phyloP scores from a whole-genome alignment of 176 grass and related monocot genomes.

The Carex pumila region DNA sequence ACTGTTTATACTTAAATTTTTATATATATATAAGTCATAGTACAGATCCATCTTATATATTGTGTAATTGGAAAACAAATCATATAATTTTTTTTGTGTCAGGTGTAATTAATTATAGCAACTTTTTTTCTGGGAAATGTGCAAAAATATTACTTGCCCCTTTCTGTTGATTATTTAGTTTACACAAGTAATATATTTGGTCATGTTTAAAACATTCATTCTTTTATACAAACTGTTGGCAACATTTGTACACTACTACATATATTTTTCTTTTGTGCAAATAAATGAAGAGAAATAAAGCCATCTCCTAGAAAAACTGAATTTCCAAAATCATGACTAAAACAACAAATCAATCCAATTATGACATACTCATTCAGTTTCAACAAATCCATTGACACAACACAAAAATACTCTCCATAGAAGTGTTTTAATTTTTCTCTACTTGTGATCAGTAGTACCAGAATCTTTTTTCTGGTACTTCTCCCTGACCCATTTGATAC shows the following conservation, averaged over 20 bases:
- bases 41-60: no score
- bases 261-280: background rate
- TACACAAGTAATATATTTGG: background rate
- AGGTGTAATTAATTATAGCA: background rate
- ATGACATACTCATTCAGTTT: background rate
- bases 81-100: background rate
- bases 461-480: constrained; percentile 23
- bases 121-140: background rate
- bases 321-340: background rate
- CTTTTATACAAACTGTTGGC: background rate
- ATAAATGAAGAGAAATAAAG: background rate
- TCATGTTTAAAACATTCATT: background rate
- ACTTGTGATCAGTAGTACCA: no score
- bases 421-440: background rate
- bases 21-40: no score
- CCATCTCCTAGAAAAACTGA: background rate
- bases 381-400: background rate
- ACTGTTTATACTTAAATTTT: no score
- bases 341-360: constrained; percentile 9
- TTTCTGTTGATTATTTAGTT: background rate
- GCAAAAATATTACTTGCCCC: background rate
- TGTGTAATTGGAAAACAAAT: background rate
- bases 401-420: background rate
- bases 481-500: constrained; percentile 64
- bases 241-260: background rate